Base-by-base conservation (phyloP, 805 yeast genomes). In the Candida corydali region DNA sequence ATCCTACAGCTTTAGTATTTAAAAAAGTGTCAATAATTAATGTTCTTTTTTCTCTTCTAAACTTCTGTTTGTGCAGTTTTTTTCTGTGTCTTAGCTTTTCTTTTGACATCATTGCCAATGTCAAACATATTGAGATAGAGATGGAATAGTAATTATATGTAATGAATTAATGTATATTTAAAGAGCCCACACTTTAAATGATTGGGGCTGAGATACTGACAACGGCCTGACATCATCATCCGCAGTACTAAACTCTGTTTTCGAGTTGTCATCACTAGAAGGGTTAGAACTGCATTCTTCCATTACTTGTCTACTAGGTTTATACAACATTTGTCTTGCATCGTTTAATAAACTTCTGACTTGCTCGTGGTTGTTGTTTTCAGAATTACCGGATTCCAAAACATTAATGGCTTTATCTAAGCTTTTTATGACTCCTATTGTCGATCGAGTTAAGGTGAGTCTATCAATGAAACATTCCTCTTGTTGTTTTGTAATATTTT, bases 401-500 rank as follows among this genome's bases (percentile, higher is more conserved):
- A 38, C 37, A 5, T 43, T 36, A 26, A 65, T 48, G 3, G 61
- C 62, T 25, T 63, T 65, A 31, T 57, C 54, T 31, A 79, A 53
- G 47, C 75, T 81, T 26, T 65, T 54, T 30, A 77, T 59, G 4
- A 82, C 65, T 2, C 64, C 49, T 14, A 70, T 61, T 1, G 86
- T 74, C 12, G 78, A 68, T 50, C 78, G 80, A 29, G 82, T 70
- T 45, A 84, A 68, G n/a, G 84, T 70, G 24, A 85, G 53, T 39
- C 87, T 64, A 46, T 83, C 87, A 32, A 81, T 55, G 44, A 82
- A 75, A 5, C 80, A 52, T 43, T 80, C 86, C 46, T 80, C 83
- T 49, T 82, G 85, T 50, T 78, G 81, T 41, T 70, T 73, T 20
- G 74, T 72, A 31, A 83, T 51, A 23, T 70, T 62, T 44, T 76